These are phyloP conservation scores for Ophiostoma himal-ulmi DNA, from an alignment of 2,329 filamentous ascomycete genomes.

Conservation along the genomic window DNA sequence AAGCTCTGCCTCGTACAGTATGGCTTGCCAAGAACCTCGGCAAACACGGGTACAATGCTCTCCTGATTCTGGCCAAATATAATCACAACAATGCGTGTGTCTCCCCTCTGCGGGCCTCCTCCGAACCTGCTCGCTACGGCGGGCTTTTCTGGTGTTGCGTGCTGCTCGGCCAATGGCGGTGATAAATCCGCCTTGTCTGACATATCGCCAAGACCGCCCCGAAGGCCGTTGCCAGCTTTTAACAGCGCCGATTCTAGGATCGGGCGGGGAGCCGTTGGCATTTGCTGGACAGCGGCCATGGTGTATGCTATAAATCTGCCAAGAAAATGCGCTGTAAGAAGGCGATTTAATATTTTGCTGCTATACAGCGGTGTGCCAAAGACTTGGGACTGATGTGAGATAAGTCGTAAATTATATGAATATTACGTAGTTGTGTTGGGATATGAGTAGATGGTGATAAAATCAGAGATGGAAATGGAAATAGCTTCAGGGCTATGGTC, in stretches of 20 bases:
- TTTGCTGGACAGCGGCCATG: slow-evolving; percentile 29
- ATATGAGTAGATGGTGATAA: neutral
- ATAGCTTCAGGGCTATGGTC: neutral
- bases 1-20: slow-evolving; percentile 55
- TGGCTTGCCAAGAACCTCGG: slow-evolving; percentile 72
- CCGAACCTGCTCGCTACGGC: slow-evolving; percentile 37
- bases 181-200: neutral
- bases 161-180: neutral
- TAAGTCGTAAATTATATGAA: neutral
- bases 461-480: neutral
- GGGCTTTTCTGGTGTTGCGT: neutral
- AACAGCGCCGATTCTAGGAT: neutral
- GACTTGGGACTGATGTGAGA: neutral
- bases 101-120: slow-evolving; percentile 46
- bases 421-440: neutral
- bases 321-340: neutral
- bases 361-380: neutral
- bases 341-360: neutral
- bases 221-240: neutral
- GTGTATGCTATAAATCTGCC: neutral
- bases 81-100: slow-evolving; percentile 57
- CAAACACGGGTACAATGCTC: slow-evolving; percentile 66
- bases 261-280: slow-evolving; percentile 24
- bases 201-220: neutral
- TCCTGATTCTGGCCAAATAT: slow-evolving; percentile 67